Evolutionary conservation across 768 basidiomycete species (phyloP).

Genomic region (Lactifluus volemus): DNA sequence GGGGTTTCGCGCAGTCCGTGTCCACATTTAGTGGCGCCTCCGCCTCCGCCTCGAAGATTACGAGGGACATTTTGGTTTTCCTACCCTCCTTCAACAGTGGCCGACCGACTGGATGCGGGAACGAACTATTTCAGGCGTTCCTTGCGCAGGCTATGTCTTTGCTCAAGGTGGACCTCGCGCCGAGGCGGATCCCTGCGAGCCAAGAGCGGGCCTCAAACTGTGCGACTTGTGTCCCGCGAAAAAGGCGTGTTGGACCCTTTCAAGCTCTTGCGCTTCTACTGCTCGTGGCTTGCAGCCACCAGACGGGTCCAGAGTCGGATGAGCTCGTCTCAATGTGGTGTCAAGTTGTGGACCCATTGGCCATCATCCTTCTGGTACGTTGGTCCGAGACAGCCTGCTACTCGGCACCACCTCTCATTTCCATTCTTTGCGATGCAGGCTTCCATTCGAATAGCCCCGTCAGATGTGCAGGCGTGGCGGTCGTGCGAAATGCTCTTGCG

Average conservation of each 20-base stretch:
- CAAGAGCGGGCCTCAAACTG: constrained; percentile 38
- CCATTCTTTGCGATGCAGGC: constrained; percentile 20
- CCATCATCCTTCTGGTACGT: constrained; percentile 41
- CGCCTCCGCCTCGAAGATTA: constrained; percentile 37
- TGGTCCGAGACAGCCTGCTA: neutral
- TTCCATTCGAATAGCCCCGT: constrained; percentile 28
- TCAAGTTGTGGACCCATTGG: constrained; percentile 43
- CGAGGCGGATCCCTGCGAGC: constrained; percentile 24
- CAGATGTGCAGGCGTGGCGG: constrained; percentile 27
- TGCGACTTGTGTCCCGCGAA: constrained; percentile 35
- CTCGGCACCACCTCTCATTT: neutral
- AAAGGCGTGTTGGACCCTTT: constrained; percentile 35
- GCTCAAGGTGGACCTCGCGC: constrained; percentile 24
- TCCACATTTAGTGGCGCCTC: constrained; percentile 35
- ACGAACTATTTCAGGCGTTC: constrained; percentile 33
- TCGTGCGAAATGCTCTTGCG: constrained; percentile 37
- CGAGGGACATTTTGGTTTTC: constrained; percentile 44
- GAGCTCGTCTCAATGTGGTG: constrained; percentile 33
- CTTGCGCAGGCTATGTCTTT: constrained; percentile 30
- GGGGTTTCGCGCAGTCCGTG: constrained; percentile 36
- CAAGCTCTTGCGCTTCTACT: constrained; percentile 47
- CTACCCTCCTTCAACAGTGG: constrained; percentile 36
- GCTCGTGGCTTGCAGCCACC: constrained; percentile 30
- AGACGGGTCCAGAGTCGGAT: constrained; percentile 25
- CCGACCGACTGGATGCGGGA: constrained; percentile 30